Evolutionary conservation across 305 asterid genomes (phyloP), one percentile per base, ranked within the genome.

Genomic region (Fraxinus dipetala): DNA sequence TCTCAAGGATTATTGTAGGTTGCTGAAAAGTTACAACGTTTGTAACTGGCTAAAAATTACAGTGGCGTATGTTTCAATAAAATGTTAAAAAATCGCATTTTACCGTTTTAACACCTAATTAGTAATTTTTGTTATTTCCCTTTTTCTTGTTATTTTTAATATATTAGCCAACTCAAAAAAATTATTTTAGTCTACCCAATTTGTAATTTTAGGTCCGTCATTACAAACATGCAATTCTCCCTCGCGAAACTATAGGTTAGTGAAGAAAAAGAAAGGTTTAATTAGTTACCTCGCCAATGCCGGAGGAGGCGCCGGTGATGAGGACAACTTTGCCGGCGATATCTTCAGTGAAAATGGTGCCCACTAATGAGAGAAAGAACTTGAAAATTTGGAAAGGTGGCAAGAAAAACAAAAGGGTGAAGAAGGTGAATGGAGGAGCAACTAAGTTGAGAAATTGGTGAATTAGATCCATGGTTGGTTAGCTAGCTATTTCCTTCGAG

Each of bases 251-350:
- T 13, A 45, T 14, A 45, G 56, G 18, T 45, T 14, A 13, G 18
- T 45, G 56, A 45, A 45, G 56, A 45, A 45, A 20, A 63, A 26
- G 32, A 63, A 8, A 24, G 31, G 16, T 63, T 63, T 3, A 8
- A 63, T 7, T 10, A 1, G 26, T 63, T 86, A 94, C 97, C 87
- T 95, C 97, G 75, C 99, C 99, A 43, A 93, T 91, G 85, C 98
- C 96, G 63, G 99, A 92, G 85, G 99, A 95, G 81, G 98, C 97
- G 20, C 98, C 98, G 79, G 97, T 93, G 87, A 95, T 92, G 83
- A 93, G 2, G 65, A 93, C 94, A 18, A 92, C 95, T 78, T 93
- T 95, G 3, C 93, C 94, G 87, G 92, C 83, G 75, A 95, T 81
- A 54, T 93, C 97, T 79, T 93, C 97, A 43, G 83, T 67, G 89